Base-by-base conservation (phyloP, 495 filamentous ascomycete species). In the Coniosporium apollinis region DNA sequence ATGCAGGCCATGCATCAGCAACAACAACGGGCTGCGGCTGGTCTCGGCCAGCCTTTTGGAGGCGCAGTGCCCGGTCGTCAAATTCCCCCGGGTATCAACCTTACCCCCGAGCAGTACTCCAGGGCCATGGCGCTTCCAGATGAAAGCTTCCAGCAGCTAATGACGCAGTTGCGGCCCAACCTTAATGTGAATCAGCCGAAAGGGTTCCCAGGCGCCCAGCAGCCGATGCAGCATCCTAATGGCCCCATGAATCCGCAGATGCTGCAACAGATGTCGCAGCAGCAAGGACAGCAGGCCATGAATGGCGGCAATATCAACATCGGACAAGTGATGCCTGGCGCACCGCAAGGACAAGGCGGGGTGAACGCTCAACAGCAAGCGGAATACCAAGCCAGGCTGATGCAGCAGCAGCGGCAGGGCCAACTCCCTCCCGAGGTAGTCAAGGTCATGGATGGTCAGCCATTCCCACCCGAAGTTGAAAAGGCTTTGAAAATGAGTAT, bases 1-100 rank as follows among this genome's bases (percentile, higher is more conserved):
- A 8, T 16, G 14, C 47, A 48, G 21, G 34, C 44, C 11, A 34
- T 44, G 28, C 47, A 44, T 6, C 45, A 46, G 33, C 42, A 32
- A 9, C 48, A 50, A 37, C 42, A 46, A 28, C 17, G 37, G 22
- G 34, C 39, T 9, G 28, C 36, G 1, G 38, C 39, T 14, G 37
- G 9, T 26, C 24, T 9, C 9, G 24, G 24, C 9, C 24, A 26
- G 13, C 24, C 9, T 9, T 2, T 26, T 2, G 24, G 24, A 13
- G 9, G 13, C 24, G 24, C 24, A 26, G 13, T 13, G 13, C 9
- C 24, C 2, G 9, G 24, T n/a, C 24, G 9, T 26, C 24, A 26
- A 26, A 26, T 26, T 26, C 24, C 24, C 24, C n/a, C n/a, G n/a
- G n/a, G n/a, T n/a, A n/a, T n/a, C n/a, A n/a, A n/a, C n/a, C n/a